phyloP scores from a whole-genome alignment of 2,329 filamentous ascomycete genomes.

The Cladophialophora carrionii region DNA sequence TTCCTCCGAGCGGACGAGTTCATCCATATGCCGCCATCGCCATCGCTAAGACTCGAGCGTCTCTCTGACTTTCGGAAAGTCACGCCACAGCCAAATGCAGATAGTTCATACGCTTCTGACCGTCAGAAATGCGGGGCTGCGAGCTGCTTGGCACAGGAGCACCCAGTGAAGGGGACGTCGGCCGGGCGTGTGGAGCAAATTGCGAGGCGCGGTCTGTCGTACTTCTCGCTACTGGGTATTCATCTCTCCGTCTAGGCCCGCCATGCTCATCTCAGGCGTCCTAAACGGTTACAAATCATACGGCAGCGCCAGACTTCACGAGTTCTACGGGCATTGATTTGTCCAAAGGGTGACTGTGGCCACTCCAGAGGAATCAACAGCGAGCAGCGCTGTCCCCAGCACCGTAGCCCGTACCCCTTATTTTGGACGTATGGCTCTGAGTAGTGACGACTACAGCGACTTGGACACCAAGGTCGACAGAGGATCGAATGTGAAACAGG shows the following conservation, averaged over 20 bases:
- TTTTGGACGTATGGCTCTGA: neutral
- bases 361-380: neutral
- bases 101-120: constrained; percentile 7
- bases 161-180: neutral
- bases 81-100: neutral
- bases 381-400: neutral
- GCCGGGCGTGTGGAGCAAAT: neutral
- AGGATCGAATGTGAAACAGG: neutral
- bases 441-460: neutral
- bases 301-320: neutral
- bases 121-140: constrained; percentile 19
- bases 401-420: neutral
- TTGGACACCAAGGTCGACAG: neutral
- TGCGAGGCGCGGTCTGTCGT: neutral
- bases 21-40: neutral
- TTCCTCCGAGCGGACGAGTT: constrained; percentile 15
- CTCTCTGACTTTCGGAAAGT: constrained; percentile 9
- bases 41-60: neutral
- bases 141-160: neutral
- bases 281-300: neutral
- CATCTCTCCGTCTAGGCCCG: neutral
- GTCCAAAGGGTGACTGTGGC: neutral
- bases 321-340: neutral
- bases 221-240: neutral
- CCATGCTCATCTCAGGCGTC: neutral